Evolutionary conservation across 1,139 yeast species (phyloP).

Genomic region (Magnusiomyces fungicola): DNA sequence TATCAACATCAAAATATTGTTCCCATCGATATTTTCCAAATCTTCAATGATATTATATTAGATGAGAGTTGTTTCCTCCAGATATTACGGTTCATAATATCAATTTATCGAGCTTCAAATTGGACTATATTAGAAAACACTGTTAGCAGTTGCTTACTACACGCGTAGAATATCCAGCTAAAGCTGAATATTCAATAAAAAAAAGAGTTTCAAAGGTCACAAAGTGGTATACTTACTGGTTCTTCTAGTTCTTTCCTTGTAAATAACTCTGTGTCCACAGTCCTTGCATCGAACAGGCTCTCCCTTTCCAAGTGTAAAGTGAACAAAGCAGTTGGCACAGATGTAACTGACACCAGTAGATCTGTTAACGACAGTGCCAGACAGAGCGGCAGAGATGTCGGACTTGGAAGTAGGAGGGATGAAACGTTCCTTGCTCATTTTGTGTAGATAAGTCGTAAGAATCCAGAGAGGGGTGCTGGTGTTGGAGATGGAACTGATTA

Average conservation of each 20-base stretch:
- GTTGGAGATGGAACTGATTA: no score
- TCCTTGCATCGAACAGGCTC: slow-evolving; percentile 98
- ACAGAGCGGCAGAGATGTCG: slow-evolving; percentile 60
- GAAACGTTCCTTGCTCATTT: slow-evolving; percentile 73
- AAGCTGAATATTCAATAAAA: not conserved
- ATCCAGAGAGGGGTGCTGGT: no score
- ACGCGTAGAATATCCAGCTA: not conserved
- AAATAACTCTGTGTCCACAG: slow-evolving; percentile 95
- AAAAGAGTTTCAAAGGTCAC: not conserved
- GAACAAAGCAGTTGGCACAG: slow-evolving; percentile 94
- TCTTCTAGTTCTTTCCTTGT: slow-evolving; percentile 95
- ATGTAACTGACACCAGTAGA: slow-evolving; percentile 85
- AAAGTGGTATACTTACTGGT: slow-evolving; percentile 50
- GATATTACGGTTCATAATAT: no score
- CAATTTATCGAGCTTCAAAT: slow-evolving; percentile 56
- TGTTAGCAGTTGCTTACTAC: slow-evolving; percentile 8
- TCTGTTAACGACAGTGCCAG: slow-evolving; percentile 60
- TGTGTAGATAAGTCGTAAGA: no score
- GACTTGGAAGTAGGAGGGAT: slow-evolving; percentile 71
- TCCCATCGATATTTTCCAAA: no score
- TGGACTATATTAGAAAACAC: slow-evolving; percentile 36
- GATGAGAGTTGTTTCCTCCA: no score
- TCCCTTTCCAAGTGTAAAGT: slow-evolving; percentile 79
- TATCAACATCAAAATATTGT: no score
- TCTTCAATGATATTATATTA: no score